Conservation (phyloP, 1,284 basidiomycete species). For the Sanghuangporus baumii region DNA sequence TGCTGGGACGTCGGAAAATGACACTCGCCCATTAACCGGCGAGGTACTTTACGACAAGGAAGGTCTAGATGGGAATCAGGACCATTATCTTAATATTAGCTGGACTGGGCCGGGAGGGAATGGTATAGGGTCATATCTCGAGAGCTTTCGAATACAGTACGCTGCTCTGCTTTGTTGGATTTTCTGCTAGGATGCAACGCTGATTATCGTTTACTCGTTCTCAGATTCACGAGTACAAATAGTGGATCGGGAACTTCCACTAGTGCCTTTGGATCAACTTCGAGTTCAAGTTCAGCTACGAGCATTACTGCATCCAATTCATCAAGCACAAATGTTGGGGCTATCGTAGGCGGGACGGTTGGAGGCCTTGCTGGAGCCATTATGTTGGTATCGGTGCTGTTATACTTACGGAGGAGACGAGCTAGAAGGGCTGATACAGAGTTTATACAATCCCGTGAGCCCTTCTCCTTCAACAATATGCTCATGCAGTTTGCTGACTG, state of each 20-base stretch:
- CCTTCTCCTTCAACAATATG: not conserved
- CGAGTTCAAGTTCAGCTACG: not conserved
- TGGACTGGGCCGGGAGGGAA: not conserved
- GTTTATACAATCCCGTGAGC: not conserved
- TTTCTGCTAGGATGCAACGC: no score
- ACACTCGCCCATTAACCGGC: not conserved
- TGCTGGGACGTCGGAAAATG: not conserved
- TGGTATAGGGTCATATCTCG: not conserved
- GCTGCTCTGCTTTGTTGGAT: not conserved
- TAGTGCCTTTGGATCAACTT: not conserved
- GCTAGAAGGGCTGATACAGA: not conserved
- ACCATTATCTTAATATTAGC: conserved; percentile 1
- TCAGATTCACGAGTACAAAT: not conserved
- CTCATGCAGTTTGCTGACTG: not conserved
- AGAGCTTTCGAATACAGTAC: not conserved
- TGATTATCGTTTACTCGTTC: not conserved
- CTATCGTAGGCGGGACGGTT: not conserved
- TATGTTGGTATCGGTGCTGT: not conserved
- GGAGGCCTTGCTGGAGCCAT: not conserved
- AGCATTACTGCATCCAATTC: not conserved
- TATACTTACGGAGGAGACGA: not conserved
- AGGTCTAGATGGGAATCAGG: conserved; percentile 1
- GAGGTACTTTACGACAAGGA: not conserved
- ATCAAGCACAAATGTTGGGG: not conserved
- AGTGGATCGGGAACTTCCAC: not conserved